Evolutionary conservation across 495 filamentous ascomycete genomes (phyloP), one percentile per base, ranked within the genome.

Genomic region (Daldinia loculata): DNA sequence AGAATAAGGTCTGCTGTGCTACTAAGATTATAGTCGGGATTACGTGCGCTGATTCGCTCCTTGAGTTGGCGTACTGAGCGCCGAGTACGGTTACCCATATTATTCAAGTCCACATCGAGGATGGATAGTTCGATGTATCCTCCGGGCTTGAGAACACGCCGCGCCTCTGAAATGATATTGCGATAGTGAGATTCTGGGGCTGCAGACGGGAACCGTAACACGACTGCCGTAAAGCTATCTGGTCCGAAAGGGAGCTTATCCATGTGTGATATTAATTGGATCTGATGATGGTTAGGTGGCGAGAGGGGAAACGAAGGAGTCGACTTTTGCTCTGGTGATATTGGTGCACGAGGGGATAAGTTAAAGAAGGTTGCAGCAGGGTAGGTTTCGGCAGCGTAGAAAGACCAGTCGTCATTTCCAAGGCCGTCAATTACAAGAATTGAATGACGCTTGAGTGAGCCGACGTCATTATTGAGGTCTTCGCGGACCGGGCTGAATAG

Each of bases 361-460:
- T 93, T 96, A 84, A 97, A 97, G 64, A 99, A 90, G 19, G 89
- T 91, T 0, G 92, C 92, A 30, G 86, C 86, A 0, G 92, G 92
- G 70, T 99, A 98, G 2, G 94, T 96, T 76, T 97, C 86, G 14
- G 95, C 93, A 56, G 92, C 94, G 78, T 97, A 99, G 80, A 96
- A 98, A 3, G 94, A 97, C 96, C 96, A 99, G 78, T 99, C 96
- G 71, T 95, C 89, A 67, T 89, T 82, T 29, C 82, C 83, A 30
- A 99, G 87, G 11, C 96, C 96, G 78, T 99, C 95, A 43, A 99
- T 86, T 22, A 99, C 91, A 15, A 99, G 86, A 34, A 99, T 89
- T 6, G 87, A 85, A 41, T 89, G 88, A 19, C 81, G 81, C 64
- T 87, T 85, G 34, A 80, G 74, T n/a, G 82, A 81, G 56, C 79